phyloP scores from a whole-genome alignment of 192 early-diverging fungal genomes.

The Coemansia reversa region DNA sequence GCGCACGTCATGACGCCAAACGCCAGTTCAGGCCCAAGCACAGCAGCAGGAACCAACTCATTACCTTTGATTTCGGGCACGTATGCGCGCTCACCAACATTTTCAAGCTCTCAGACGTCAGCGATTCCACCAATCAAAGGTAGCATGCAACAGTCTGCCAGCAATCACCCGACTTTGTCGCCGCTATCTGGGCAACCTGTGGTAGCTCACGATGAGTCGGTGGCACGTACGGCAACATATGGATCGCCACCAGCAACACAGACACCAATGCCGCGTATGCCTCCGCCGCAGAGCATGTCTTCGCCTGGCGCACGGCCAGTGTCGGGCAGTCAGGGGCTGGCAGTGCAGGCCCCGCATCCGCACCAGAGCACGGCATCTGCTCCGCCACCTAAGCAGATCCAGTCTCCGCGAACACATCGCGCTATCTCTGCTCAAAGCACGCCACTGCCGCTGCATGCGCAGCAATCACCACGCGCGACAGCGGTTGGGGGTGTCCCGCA shows the following conservation, averaged over 20 bases:
- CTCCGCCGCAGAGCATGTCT: constrained; percentile 18
- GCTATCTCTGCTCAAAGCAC: constrained; percentile 41
- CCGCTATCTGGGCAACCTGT: constrained; percentile 24
- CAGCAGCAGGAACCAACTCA: constrained; percentile 2
- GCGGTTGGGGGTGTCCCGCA: neutral
- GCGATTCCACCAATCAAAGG: constrained; percentile 34
- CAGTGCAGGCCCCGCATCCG: constrained; percentile 37
- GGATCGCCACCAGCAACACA: constrained; percentile 23
- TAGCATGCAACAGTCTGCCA: constrained; percentile 13
- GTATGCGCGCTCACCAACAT: constrained; percentile 48
- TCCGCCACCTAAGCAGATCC: constrained; percentile 35
- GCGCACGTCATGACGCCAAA: constrained; percentile 18
- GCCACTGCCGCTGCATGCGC: constrained; percentile 16
- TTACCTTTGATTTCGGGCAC: constrained; percentile 35
- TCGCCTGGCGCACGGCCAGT: constrained; percentile 39
- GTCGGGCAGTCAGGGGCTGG: constrained; percentile 6
- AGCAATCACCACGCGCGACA: constrained; percentile 22
- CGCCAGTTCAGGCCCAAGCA: neutral
- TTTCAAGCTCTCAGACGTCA: constrained; percentile 21
- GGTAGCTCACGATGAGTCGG: constrained; percentile 18
- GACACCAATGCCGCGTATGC: constrained; percentile 27
- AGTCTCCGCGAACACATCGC: constrained; percentile 40
- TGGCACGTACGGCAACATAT: constrained; percentile 7
- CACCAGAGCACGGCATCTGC: constrained; percentile 45
- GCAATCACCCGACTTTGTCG: constrained; percentile 28